Evolutionary conservation across 1,284 basidiomycete genomes (phyloP), one percentile per base, ranked within the genome.

Genomic region (Ceratobasidium sp.): DNA sequence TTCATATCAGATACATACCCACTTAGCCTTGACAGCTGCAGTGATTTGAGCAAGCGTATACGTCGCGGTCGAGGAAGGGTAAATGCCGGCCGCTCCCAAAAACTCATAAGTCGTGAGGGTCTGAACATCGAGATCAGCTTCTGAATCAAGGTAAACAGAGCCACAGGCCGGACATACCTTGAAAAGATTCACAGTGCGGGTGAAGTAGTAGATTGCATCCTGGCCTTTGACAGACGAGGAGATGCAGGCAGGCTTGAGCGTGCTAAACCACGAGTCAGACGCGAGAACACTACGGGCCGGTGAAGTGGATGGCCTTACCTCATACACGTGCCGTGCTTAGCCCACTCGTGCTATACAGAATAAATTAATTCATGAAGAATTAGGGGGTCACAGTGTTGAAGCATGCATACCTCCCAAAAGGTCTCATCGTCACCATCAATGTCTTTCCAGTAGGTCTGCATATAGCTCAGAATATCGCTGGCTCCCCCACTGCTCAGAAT

Each of bases 21-120:
- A 87, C 53, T 86, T 87, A 29, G 82, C 78, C 80, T 87, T 84
- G 47, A 94, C 83, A 0, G 90, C 91, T 33, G 84, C 81, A 22
- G 87, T 86, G 62, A 95, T 82, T 48, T 87, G 81, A 4, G 87
- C 83, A 8, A 92, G 85, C 7, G 76, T 76, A 80, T 89, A 90
- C 0, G 90, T 93, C 78, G 82, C 81, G 67, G 82, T 84, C 1
- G 83, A 82, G 24, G 86, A 87, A 7, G 94, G 94, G 0, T 87
- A 88, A 77, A 95, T 95, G 50, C 91, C 92, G 31, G 86, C 89
- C n/a, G 86, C 83, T 19, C 86, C 83, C 44, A 95, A 88, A 88
- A 88, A 94, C 14, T 87, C 84, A 81, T 89, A 94, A 0, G 93
- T 93, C 0, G 92, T 90, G 36, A 93, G 86, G 14, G 85, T 85